Conservation (phyloP, 345 rosid species). For the Linum lewisii region DNA sequence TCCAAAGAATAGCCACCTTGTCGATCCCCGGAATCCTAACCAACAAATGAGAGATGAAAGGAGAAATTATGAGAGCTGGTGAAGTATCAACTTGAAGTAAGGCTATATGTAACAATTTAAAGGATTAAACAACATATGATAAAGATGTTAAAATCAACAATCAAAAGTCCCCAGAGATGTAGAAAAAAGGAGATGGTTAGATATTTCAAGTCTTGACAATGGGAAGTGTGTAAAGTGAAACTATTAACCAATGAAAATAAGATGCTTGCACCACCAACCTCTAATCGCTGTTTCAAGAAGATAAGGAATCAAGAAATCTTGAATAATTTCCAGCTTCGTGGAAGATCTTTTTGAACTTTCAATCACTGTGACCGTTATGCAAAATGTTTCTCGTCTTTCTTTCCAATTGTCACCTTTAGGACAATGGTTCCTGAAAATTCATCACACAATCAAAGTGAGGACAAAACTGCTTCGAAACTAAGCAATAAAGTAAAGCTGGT, state of each 20-base stretch:
- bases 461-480: not conserved
- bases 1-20: constrained; percentile 78
- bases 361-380: constrained; percentile 40
- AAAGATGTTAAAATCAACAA: constrained; percentile 3
- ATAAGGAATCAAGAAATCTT: constrained; percentile 41
- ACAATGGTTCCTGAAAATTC: constrained; percentile 10
- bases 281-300: constrained; percentile 50
- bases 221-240: not conserved
- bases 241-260: not conserved
- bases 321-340: constrained; percentile 31
- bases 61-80: not conserved
- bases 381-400: constrained; percentile 35
- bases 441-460: not conserved
- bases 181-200: not conserved
- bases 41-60: constrained; percentile 13
- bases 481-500: not conserved
- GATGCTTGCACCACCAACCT: constrained; percentile 25
- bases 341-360: constrained; percentile 32
- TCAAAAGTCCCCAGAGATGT: not conserved
- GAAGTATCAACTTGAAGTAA: no score
- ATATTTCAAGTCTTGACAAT: not conserved
- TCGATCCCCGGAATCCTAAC: constrained; percentile 69
- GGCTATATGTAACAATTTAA: no score
- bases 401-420: constrained; percentile 22
- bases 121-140: no score